Evolutionary conservation across 129 eudicot genomes (phyloP).

Genomic region (Tagetes patula): DNA sequence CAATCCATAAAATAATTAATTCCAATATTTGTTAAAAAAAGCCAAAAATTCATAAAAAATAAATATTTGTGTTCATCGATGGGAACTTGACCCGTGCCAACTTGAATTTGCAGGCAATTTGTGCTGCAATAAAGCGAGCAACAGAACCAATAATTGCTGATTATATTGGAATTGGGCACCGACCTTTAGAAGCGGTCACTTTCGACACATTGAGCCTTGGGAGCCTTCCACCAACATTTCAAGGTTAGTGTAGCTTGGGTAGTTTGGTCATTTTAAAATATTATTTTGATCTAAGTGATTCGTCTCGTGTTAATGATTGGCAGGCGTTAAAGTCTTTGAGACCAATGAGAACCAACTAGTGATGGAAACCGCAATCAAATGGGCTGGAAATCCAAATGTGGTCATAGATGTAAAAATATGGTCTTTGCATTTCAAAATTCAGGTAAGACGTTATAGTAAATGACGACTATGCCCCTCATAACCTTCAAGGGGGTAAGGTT

Average conservation of each 20-base stretch:
- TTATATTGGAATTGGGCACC: constrained; percentile 63
- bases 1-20: background rate
- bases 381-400: constrained; percentile 95
- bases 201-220: constrained; percentile 77
- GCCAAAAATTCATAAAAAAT: background rate
- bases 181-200: constrained; percentile 58
- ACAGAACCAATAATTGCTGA: constrained; percentile 71
- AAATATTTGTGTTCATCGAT: background rate
- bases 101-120: constrained; percentile 54
- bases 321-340: constrained; percentile 75
- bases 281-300: background rate
- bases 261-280: background rate
- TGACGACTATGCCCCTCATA: constrained; percentile 19
- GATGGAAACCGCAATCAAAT: constrained; percentile 78
- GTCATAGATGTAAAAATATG: constrained; percentile 47
- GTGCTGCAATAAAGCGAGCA: constrained; percentile 49
- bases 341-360: constrained; percentile 80
- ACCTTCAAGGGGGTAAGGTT: background rate
- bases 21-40: background rate
- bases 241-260: constrained; percentile 39
- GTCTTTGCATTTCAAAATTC: constrained; percentile 49
- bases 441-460: constrained; percentile 45
- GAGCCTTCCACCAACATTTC: constrained; percentile 80
- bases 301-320: constrained; percentile 15
- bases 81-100: background rate